Base-by-base conservation (phyloP, 805 yeast species). In the Metschnikowia dekortorum region DNA sequence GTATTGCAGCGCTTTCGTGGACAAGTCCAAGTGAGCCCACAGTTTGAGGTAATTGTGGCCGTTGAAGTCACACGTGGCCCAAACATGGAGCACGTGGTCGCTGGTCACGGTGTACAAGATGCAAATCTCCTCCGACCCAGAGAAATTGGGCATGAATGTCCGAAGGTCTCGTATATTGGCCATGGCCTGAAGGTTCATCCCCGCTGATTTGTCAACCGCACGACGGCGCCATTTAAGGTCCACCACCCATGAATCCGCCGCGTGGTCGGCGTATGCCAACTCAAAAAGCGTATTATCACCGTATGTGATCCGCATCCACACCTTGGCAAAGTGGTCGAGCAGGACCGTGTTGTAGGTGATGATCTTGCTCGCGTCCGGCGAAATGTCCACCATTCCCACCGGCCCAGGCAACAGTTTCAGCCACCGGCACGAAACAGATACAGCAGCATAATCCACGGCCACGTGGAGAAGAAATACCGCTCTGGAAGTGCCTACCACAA, bases 221-320 rank as follows among this genome's bases (percentile, higher is more conserved):
- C 43, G 47, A 37, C 46, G 26, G 10, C 64, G 54, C 53, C 62
- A 49, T 32, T 83, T 71, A 36, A 84, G 62, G 33, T 72, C 70
- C 0, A 82, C 73, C 0, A 90, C 81, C 47, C 75, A 75, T 1
- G 74, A 61, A 1, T 57, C 59, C 14, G 44, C 47, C 2, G 84
- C 82, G 61, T 87, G 95, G n/a, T 80, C 75, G 22, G 89, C 67
- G 58, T 86, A 84, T 0, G 81, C 69, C 53, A 89, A 69, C 58
- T 86, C 94, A 62, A 89, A 89, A 6, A 84, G 75, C 34, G 67
- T 63, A 43, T 63, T 66, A 26, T 80, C 82, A 29, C 86, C 89
- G 60, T 83, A 87, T 7, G 85, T 78, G 7, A 82, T 73, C 46
- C 97, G 71, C 48, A 83, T 75, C 96, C 96, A 91, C 2, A 89